Base-by-base conservation (phyloP, 2,329 filamentous ascomycete genomes). In the Ophiostoma montium region DNA sequence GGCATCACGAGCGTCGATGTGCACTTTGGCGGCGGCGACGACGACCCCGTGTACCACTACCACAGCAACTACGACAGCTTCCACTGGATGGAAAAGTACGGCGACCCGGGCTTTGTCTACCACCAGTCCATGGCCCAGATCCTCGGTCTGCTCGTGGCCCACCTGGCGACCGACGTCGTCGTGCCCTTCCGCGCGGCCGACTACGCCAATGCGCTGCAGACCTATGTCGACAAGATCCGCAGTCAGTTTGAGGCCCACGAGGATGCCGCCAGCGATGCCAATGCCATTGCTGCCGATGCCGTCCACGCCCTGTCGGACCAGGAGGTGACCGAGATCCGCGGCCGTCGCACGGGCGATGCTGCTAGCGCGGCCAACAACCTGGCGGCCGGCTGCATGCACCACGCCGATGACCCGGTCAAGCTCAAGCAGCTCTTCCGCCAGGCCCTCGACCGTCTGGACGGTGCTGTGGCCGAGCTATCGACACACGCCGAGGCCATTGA, bases 21-120 rank as follows among this genome's bases (percentile, higher is more conserved):
- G 46, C 72, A 75, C 23, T 86, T 84, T 58, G 62, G 62, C 15
- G 60, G 57, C 8, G 63, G 63, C 21, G 51, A 56, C 0, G 60
- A 64, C 2, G 45, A 32, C 42, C 67, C 80, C 0, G 71, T 86
- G 3, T 86, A 87, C 60, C 83, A 86, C 59, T 95, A 95, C 63
- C 88, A 95, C 67, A 76, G 77, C 53, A 92, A 92, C 64, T 94
- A 89, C 60, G 87, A 94, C 60, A 84, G 80, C 59, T 92, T 88
- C 63, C 71, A 83, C 63, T 95, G 89, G 88, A 94, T 94, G 86
- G 74, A 80, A 49, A 76, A 74, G 21, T 92, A 77, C 54, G 87
- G 86, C 38, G 89, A 95, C 58, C 71, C 71, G 2, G 75, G 70
- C 19, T 81, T 78, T 50, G 67, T 73, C 42, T 85, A 86, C 58